Conservation (phyloP, 202 grass and related monocot genomes). For the Setaria italica region DNA sequence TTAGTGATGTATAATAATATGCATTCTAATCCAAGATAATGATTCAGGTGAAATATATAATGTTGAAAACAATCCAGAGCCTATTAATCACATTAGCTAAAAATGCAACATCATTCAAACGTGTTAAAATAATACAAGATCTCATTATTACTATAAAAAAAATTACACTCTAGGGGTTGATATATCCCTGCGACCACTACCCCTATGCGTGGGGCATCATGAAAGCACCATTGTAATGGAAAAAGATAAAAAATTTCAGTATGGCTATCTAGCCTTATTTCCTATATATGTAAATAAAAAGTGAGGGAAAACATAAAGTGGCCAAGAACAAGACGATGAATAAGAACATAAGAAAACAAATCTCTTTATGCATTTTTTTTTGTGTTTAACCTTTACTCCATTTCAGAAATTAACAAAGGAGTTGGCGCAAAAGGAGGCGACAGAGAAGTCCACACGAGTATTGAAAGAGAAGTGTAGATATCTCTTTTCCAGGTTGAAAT, state of each 20-base stretch:
- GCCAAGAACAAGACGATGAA: not conserved
- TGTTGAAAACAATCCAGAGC: not conserved
- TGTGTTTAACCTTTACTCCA: not conserved
- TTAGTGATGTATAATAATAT: not conserved
- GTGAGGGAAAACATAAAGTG: not conserved
- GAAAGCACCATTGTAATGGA: not conserved
- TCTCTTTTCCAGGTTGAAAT: slow-evolving; percentile 20
- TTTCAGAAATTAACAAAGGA: not conserved
- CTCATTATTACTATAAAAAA: not conserved
- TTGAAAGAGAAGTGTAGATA: not conserved
- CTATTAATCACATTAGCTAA: not conserved
- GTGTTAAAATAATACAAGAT: not conserved
- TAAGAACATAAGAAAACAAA: not conserved
- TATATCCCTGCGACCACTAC: not conserved
- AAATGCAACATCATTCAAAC: not conserved
- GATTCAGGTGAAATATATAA: not conserved
- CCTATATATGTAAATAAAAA: not conserved
- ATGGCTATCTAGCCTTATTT: not conserved
- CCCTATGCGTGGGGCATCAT: too few relatives aligned
- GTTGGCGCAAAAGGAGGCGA: not conserved
- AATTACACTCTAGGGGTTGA: not conserved
- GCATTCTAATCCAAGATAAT: not conserved
- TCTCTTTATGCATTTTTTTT: not conserved
- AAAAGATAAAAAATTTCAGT: not conserved
- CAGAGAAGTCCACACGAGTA: not conserved